Base-by-base conservation (phyloP, 2,329 filamentous ascomycete genomes). In the Sporothrix inflata region DNA sequence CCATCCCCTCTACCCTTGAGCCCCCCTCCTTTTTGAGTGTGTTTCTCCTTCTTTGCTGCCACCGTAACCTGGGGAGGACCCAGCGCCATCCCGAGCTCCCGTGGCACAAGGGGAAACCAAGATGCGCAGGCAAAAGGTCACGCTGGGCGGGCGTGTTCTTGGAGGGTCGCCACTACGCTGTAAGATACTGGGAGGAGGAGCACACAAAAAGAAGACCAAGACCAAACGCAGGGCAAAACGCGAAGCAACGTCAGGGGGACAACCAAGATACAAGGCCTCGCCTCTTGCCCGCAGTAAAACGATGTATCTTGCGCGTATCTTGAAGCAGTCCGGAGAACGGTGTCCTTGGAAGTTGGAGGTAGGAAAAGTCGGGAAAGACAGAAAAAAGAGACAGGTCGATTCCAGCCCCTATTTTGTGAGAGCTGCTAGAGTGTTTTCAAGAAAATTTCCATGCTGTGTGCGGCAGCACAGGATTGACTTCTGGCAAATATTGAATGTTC, bases 71-170 rank as follows among this genome's bases (percentile, higher is more conserved):
- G 21, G 24, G 6, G 42, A 55, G 63, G 11, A 5, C 8, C 5
- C 55, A 40, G 30, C 45, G 45, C 30, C 69, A 71, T 71, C 69
- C 69, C 57, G 69, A n/a, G 45, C 45, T 65, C n/a, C 57, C 30
- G 34, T 42, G 57, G n/a, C 45, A 34, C 19, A 65, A 42, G 30
- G 57, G 40, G 42, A 65, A 27, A 65, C 57, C 57, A 55, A 71
- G 69, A 71, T 71, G 47, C 57, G 21, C 16, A 3, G 7, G 11
- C 21, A 42, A 47, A 30, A 57, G 40, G 65, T 45, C 60, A 40
- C 27, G 16, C 16, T 34, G 65, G 27, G 21, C 27, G 21, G n/a
- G 38, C 55, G 8, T 11, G n/a, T 27, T 27, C 38, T 63, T 42
- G 65, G 63, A 67, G 65, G 45, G 66, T 42, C 49, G 21, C 14